These are phyloP conservation scores for Ruellia speciosa DNA, from an alignment of 305 asterid species.

Conservation along the genomic window DNA sequence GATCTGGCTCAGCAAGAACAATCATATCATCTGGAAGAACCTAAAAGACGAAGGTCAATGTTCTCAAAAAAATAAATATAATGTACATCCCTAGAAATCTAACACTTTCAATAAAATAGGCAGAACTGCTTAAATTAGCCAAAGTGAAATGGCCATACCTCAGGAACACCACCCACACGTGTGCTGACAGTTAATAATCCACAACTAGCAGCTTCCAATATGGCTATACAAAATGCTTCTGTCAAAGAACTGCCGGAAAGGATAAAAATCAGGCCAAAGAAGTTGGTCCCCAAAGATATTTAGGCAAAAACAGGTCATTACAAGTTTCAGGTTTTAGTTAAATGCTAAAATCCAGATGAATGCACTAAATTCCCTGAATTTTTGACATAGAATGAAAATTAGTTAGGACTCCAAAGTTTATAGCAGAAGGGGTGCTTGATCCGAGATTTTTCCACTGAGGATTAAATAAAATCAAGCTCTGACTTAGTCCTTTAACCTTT, in stretches of 20 bases:
- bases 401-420: too few species aligned
- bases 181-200: slow-evolving; percentile 97
- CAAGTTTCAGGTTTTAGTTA: too few species aligned
- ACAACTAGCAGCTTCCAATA: slow-evolving; percentile 96
- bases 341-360: too few species aligned
- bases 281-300: too few species aligned
- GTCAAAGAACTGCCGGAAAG: slow-evolving; percentile 67
- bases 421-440: too few species aligned
- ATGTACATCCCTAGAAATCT: background rate
- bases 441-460: too few species aligned
- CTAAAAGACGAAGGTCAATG: slow-evolving; percentile 29
- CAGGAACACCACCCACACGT: slow-evolving; percentile 98
- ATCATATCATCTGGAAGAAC: slow-evolving; percentile 97
- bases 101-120: slow-evolving; percentile 21
- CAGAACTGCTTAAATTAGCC: slow-evolving; percentile 22
- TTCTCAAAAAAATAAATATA: slow-evolving; percentile 17
- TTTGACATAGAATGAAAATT: too few species aligned
- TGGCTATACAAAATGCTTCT: slow-evolving; percentile 98
- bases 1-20: slow-evolving; percentile 93
- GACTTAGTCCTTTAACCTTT: too few species aligned
- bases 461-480: too few species aligned
- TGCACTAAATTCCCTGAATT: too few species aligned
- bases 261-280: background rate
- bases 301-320: too few species aligned
- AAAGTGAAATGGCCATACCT: slow-evolving; percentile 56